Conservation (phyloP, 495 filamentous ascomycete species). For the Gamarada debralockiae region DNA sequence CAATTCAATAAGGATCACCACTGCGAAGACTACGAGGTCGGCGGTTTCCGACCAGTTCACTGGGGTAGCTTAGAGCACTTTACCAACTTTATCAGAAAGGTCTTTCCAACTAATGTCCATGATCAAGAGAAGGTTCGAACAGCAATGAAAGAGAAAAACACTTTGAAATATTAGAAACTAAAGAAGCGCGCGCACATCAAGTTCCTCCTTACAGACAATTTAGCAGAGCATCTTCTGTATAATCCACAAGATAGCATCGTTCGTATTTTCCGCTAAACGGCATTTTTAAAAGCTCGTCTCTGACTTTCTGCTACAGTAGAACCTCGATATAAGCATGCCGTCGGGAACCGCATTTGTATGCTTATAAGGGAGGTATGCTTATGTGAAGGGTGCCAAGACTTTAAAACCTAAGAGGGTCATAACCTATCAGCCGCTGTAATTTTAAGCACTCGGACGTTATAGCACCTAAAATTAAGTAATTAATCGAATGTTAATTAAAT, state of each 20-base stretch:
- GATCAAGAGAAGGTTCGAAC: neutral
- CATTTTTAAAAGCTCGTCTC: conserved; percentile 20
- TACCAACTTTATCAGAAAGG: neutral
- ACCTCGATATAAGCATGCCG: too few relatives aligned
- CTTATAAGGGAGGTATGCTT: too few relatives aligned
- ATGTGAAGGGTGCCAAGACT: too few relatives aligned
- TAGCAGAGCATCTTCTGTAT: conserved; percentile 22
- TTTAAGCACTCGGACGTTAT: too few relatives aligned
- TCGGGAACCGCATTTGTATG: too few relatives aligned
- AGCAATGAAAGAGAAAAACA: conserved; percentile 6
- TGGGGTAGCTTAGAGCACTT: conserved; percentile 5
- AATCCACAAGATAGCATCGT: conserved; percentile 14
- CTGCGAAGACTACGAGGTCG: neutral
- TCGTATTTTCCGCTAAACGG: conserved; percentile 21
- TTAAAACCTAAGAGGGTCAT: too few relatives aligned
- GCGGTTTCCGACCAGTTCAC: neutral
- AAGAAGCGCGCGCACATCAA: conserved; percentile 17
- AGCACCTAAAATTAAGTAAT: too few relatives aligned
- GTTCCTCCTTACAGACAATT: conserved; percentile 20
- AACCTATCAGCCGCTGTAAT: too few relatives aligned
- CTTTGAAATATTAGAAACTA: conserved; percentile 23
- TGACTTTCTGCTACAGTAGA: conserved; percentile 6
- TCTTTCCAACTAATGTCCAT: conserved; percentile 2
- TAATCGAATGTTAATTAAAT: too few relatives aligned
- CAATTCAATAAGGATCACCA: conserved; percentile 10